A percentile compares a stretch with the other conserved stretches of the same genome.
phyloP scores from a whole-genome alignment of 768 basidiomycete genomes.

The Tylopilus sp. region DNA sequence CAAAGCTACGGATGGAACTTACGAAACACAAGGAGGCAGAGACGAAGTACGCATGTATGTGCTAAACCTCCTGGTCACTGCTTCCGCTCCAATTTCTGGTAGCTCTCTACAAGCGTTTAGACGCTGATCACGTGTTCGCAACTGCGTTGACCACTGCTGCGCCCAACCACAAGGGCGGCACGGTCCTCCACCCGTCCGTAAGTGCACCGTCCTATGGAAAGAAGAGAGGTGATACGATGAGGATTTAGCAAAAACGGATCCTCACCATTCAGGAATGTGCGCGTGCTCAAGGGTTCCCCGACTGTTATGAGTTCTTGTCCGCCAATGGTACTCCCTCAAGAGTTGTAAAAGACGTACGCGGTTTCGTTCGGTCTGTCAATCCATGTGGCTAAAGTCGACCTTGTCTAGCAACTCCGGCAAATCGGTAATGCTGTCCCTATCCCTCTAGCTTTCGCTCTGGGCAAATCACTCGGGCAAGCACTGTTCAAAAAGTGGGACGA shows the following conservation, averaged over 20 bases:
- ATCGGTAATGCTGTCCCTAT: conserved; percentile 82
- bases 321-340: conserved; percentile 33
- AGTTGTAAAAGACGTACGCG: conserved; percentile 51
- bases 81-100: conserved; percentile 7
- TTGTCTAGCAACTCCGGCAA: conserved; percentile 61
- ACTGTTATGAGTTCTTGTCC: conserved; percentile 60
- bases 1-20: conserved; percentile 37
- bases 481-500: conserved; percentile 45
- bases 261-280: conserved; percentile 66
- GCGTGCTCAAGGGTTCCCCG: conserved; percentile 77
- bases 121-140: conserved; percentile 49
- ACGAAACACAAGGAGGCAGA: conserved; percentile 26
- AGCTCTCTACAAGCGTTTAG: conserved; percentile 59
- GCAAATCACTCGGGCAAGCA: conserved; percentile 43
- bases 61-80: not conserved
- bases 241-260: conserved; percentile 63
- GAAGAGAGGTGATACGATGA: not conserved
- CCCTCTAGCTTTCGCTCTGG: conserved; percentile 63
- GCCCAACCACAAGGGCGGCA: conserved; percentile 49
- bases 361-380: not conserved
- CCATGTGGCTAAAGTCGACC: not conserved
- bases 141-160: conserved; percentile 58
- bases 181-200: conserved; percentile 46
- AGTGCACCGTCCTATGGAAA: conserved; percentile 7
- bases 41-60: conserved; percentile 28